Conservation (phyloP, 768 basidiomycete genomes). For the Lactarius evosmus region DNA sequence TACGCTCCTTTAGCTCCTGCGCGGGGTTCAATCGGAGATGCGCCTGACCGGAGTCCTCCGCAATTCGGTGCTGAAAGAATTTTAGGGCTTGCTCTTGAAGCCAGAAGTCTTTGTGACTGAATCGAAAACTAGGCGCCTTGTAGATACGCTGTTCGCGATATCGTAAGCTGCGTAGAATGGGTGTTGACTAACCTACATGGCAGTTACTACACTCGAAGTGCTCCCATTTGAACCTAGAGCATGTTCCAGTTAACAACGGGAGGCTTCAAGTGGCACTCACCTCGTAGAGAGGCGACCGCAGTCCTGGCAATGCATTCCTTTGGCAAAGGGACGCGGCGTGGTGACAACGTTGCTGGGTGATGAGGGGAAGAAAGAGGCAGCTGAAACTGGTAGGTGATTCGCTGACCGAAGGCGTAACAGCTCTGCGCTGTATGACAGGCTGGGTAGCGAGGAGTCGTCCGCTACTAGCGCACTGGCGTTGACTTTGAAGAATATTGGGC, state of each 20-base stretch:
- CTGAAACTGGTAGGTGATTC: constrained; percentile 24
- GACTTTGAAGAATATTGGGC: constrained; percentile 53
- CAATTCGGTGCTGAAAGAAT: constrained; percentile 21
- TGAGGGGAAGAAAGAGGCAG: constrained; percentile 39
- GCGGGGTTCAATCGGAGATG: too few relatives aligned
- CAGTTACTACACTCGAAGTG: constrained; percentile 67
- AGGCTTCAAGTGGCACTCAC: constrained; percentile 38
- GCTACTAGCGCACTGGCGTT: constrained; percentile 30
- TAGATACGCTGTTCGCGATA: constrained; percentile 15
- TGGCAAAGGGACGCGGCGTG: constrained; percentile 54
- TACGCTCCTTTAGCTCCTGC: neutral
- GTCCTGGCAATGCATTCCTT: constrained; percentile 63
- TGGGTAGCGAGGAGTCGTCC: constrained; percentile 43
- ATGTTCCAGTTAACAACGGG: constrained; percentile 11
- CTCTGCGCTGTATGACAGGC: constrained; percentile 29
- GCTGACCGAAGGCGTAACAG: constrained; percentile 30
- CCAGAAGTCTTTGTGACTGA: constrained; percentile 25
- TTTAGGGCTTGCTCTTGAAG: constrained; percentile 19
- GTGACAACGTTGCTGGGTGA: constrained; percentile 35
- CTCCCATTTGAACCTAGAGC: constrained; percentile 67
- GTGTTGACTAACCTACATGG: constrained; percentile 39
- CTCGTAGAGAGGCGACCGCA: constrained; percentile 77
- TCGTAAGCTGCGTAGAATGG: neutral
- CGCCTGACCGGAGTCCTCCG: constrained; percentile 28
- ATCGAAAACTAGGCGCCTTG: constrained; percentile 8